These are phyloP conservation scores for Fusarium praegraminearum DNA, from an alignment of 2,329 filamentous ascomycete species.

Conservation along the genomic window DNA sequence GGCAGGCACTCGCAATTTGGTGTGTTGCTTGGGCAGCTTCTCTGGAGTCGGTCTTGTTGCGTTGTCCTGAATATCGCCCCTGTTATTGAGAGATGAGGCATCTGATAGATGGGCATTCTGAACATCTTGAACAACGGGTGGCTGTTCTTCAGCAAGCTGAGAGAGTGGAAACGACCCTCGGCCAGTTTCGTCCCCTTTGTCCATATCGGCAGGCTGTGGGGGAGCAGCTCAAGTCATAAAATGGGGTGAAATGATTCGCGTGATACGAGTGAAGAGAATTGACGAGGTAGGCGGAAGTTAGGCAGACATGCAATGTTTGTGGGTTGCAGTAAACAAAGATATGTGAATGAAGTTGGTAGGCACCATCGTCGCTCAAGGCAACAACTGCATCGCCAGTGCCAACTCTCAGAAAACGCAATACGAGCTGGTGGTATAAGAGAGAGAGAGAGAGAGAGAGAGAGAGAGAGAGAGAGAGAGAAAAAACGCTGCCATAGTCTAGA, in stretches of 20 bases:
- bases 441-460: no score
- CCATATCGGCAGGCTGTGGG: constrained; percentile 9
- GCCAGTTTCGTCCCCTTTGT: neutral
- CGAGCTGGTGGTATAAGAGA: neutral
- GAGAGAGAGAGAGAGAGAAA: neutral
- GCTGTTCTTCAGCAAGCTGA: neutral
- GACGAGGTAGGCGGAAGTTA: neutral
- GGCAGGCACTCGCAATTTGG: neutral
- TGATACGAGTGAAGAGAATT: neutral
- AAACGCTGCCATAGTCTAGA: constrained; percentile 1
- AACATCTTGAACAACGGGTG: neutral
- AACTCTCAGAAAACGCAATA: neutral
- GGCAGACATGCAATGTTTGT: neutral
- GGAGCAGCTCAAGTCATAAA: neutral
- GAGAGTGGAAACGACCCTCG: neutral
- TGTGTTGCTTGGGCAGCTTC: constrained; percentile 5
- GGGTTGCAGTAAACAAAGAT: constrained; percentile 6
- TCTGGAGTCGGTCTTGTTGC: neutral
- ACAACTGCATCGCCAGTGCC: constrained; percentile 15
- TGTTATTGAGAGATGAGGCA: neutral
- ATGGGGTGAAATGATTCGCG: neutral
- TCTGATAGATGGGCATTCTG: neutral
- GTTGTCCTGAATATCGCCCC: neutral
- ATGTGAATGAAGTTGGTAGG: constrained; percentile 4
- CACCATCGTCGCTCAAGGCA: constrained; percentile 5